Evolutionary conservation across 2,329 filamentous ascomycete species (phyloP).

Genomic region (Zasmidium cellare): DNA sequence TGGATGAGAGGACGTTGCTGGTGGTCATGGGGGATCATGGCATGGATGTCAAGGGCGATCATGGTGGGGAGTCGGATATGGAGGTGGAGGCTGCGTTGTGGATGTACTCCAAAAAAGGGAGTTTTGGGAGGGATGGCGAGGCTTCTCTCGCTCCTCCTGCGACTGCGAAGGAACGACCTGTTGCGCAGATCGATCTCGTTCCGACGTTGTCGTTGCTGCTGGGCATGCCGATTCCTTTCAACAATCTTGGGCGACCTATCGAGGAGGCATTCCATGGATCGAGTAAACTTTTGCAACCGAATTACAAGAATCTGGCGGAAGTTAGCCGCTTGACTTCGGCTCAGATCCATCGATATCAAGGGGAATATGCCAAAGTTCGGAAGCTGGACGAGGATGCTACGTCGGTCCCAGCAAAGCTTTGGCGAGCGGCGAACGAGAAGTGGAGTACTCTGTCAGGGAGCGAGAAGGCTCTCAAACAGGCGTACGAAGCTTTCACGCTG

Average conservation of each 20-base stretch:
- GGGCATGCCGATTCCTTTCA: constrained; percentile 91
- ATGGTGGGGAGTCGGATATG: constrained; percentile 96
- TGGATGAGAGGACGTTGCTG: constrained; percentile 85
- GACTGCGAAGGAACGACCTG: constrained; percentile 76
- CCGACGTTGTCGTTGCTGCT: constrained; percentile 86
- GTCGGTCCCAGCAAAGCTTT: constrained; percentile 53
- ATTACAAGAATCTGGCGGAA: constrained; percentile 70
- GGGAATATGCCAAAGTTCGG: constrained; percentile 73
- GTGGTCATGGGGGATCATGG: constrained; percentile 99
- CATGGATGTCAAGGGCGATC: constrained; percentile 96
- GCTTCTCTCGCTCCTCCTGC: constrained; percentile 58
- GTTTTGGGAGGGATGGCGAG: constrained; percentile 75
- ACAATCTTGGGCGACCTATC: constrained; percentile 89
- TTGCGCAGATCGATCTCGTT: constrained; percentile 88
- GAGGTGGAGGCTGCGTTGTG: constrained; percentile 92
- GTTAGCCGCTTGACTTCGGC: constrained; percentile 77
- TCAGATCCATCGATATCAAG: constrained; percentile 86
- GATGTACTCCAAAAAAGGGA: constrained; percentile 91
- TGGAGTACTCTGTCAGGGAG: constrained; percentile 35
- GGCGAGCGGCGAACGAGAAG: constrained; percentile 58
- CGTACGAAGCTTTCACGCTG: constrained; percentile 61
- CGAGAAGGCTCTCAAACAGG: constrained; percentile 37
- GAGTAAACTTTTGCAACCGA: constrained; percentile 50
- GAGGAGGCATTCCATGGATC: constrained; percentile 83
- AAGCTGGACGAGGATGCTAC: constrained; percentile 64